Conservation (phyloP, 441 rosid genomes). For the Croton laevigatus region DNA sequence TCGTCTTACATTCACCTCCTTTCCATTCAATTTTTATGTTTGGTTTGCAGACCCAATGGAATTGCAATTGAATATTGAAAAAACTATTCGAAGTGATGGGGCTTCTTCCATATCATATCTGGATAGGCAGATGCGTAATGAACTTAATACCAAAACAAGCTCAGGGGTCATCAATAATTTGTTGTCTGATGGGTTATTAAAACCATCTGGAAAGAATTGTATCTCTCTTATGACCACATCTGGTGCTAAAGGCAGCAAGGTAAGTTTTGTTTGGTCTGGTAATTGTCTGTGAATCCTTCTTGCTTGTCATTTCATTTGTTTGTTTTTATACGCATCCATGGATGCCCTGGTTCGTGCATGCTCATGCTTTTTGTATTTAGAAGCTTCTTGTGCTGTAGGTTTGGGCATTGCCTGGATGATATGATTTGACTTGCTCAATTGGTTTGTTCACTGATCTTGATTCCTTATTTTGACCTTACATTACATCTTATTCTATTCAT, state of each 20-base stretch:
- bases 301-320: slow-evolving; percentile 1
- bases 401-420: not conserved
- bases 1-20: not conserved
- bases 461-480: not conserved
- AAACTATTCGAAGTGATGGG: slow-evolving; percentile 69
- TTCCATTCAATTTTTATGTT: slow-evolving; percentile 12
- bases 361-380: not conserved
- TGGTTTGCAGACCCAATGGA: slow-evolving; percentile 57
- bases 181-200: slow-evolving; percentile 82
- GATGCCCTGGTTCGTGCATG: too few species aligned
- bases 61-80: slow-evolving; percentile 70
- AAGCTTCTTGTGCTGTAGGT: not conserved
- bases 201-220: slow-evolving; percentile 89
- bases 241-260: slow-evolving; percentile 99
- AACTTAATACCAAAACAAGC: slow-evolving; percentile 75
- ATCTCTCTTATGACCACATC: slow-evolving; percentile 95
- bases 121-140: slow-evolving; percentile 76
- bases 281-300: not conserved
- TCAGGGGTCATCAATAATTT: slow-evolving; percentile 64
- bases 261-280: slow-evolving; percentile 32
- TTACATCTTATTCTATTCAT: not conserved
- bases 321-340: not conserved
- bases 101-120: slow-evolving; percentile 74
- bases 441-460: not conserved
- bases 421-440: not conserved